These are phyloP conservation scores for Trametes sanguinea DNA, from an alignment of 768 basidiomycete species.

Conservation along the genomic window DNA sequence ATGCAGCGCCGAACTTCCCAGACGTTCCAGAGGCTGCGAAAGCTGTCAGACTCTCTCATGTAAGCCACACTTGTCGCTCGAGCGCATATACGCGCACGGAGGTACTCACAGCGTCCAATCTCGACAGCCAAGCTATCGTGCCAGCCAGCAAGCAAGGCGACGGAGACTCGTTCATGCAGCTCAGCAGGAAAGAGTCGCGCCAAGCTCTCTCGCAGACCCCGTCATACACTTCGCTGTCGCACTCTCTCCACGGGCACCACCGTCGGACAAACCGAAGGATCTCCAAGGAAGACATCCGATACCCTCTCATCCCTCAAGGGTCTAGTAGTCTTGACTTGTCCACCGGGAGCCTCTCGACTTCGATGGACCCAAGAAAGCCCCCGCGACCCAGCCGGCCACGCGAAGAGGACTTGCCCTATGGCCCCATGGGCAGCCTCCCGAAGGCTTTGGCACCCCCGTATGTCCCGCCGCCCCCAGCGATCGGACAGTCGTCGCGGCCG, in stretches of 20 bases:
- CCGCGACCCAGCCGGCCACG: background rate
- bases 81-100: background rate
- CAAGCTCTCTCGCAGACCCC: background rate
- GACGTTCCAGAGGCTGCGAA: conserved; percentile 16
- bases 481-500: background rate
- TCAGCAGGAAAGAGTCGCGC: conserved; percentile 12
- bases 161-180: conserved; percentile 10
- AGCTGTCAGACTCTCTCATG: conserved; percentile 16
- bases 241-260: background rate
- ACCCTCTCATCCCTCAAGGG: conserved; percentile 5
- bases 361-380: background rate
- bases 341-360: background rate
- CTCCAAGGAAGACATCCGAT: conserved; percentile 19
- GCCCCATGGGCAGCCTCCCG: conserved; percentile 13
- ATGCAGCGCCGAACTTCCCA: conserved; percentile 15
- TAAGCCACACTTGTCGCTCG: background rate
- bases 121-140: conserved; percentile 1
- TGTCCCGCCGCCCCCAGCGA: conserved; percentile 8
- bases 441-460: background rate
- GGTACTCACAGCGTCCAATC: background rate
- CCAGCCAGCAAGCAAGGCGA: conserved; percentile 1
- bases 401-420: conserved; percentile 18
- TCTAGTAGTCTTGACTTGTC: background rate
- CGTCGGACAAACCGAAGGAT: conserved; percentile 4
- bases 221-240: background rate